A percentile compares a stretch with the other conserved stretches of the same genome.
Conservation (phyloP, 2,329 filamentous ascomycete genomes). For the Scedosporium dehoogii region DNA sequence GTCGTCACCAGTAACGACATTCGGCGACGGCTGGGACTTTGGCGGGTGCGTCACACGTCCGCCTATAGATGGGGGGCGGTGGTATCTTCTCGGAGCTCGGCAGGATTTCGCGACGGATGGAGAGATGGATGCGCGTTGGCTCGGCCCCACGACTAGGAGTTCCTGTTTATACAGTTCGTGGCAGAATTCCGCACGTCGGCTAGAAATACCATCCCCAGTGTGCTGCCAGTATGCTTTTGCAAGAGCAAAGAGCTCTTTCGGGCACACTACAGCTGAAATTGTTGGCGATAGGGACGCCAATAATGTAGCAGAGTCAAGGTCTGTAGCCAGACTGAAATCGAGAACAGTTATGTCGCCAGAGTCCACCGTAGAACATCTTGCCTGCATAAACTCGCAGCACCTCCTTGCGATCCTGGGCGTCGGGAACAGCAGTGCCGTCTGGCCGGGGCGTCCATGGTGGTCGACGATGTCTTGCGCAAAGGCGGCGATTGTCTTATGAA, state of each 20-base stretch:
- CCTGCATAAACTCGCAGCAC: conserved; percentile 63
- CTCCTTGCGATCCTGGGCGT: conserved; percentile 58
- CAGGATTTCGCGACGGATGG: conserved; percentile 25
- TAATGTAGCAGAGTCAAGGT: conserved; percentile 37
- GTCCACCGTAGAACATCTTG: conserved; percentile 39
- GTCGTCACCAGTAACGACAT: conserved; percentile 20
- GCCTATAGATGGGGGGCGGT: conserved; percentile 41
- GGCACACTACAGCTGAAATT: conserved; percentile 63
- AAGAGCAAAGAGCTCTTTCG: conserved; percentile 52
- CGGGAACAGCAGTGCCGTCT: conserved; percentile 76
- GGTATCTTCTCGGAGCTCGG: conserved; percentile 76
- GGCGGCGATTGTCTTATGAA: conserved; percentile 71
- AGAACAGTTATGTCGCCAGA: conserved; percentile 41
- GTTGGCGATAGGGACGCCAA: conserved; percentile 47
- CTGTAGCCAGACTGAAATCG: conserved; percentile 46
- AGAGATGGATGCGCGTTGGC: conserved; percentile 14
- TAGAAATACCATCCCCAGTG: conserved; percentile 84
- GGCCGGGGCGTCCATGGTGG: conserved; percentile 49
- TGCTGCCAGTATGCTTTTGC: conserved; percentile 99
- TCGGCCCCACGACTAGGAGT: conserved; percentile 31
- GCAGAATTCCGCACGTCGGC: conserved; percentile 84
- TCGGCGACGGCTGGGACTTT: conserved; percentile 12
- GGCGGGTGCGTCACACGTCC: conserved; percentile 14
- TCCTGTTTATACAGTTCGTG: conserved; percentile 63
- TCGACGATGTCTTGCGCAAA: conserved; percentile 60